A percentile compares a stretch with the other conserved stretches of the same genome.
Conservation (phyloP, 768 basidiomycete species). For the Termitomyces sp. region DNA sequence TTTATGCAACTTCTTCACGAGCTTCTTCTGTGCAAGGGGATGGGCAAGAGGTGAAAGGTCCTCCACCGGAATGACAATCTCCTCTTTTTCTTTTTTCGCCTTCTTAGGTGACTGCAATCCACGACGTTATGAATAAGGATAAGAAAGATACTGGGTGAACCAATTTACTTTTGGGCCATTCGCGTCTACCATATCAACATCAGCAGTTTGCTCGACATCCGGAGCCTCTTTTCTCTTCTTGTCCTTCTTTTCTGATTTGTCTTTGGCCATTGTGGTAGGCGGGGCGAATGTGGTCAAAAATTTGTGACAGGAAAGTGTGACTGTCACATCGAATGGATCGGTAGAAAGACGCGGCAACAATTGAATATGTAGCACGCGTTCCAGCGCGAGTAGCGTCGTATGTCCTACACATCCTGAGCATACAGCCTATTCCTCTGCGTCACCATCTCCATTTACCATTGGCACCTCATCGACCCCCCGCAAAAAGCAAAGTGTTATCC, state of each 20-base stretch:
- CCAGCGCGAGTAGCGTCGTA: too few species aligned
- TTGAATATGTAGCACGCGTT: too few species aligned
- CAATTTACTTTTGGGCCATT: conserved; percentile 24
- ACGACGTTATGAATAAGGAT: conserved; percentile 9
- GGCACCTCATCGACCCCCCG: conserved; percentile 37
- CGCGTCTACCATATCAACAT: conserved; percentile 45
- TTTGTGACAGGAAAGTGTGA: conserved; percentile 12
- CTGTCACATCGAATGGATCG: conserved; percentile 3
- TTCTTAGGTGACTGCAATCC: conserved; percentile 47
- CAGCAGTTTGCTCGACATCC: conserved; percentile 34
- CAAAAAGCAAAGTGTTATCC: conserved; percentile 64
- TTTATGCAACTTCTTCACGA: conserved; percentile 92
- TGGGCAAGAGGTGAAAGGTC: conserved; percentile 93
- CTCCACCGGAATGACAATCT: conserved; percentile 62
- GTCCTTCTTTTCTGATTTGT: conserved; percentile 73
- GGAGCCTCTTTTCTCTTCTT: conserved; percentile 55
- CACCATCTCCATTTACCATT: conserved; percentile 24
- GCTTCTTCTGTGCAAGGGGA: conserved; percentile 90
- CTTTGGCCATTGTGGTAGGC: conserved; percentile 49
- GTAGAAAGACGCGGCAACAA: too few species aligned
- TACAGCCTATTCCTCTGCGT: background rate
- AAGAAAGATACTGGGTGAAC: conserved; percentile 3
- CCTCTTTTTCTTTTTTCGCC: conserved; percentile 58
- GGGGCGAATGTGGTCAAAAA: conserved; percentile 5
- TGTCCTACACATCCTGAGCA: too few species aligned